Evolutionary conservation across 108 stramenopile genomes (phyloP).

Genomic region (Aurantiochytrium sp.): DNA sequence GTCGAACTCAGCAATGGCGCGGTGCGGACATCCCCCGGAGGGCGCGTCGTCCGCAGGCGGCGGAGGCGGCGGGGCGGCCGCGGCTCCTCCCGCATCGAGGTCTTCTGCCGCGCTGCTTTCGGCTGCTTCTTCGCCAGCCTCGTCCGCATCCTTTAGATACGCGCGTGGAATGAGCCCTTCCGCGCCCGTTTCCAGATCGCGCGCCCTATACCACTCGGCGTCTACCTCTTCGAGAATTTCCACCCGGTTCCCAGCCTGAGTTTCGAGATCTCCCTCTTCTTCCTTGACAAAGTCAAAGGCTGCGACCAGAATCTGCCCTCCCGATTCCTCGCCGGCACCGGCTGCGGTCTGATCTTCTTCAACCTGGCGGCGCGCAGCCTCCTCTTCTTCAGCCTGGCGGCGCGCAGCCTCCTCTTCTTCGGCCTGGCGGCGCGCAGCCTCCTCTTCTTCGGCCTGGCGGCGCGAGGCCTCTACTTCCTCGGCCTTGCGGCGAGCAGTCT

Average conservation of each 20-base stretch:
- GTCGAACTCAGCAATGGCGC: constrained; percentile 2
- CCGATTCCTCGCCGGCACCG: too few relatives aligned
- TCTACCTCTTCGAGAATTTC: neutral
- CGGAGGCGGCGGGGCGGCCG: too few relatives aligned
- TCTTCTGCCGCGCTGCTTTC: neutral
- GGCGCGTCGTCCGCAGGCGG: too few relatives aligned
- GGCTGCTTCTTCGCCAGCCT: neutral
- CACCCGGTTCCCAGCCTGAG: neutral
- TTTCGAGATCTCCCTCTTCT: constrained; percentile 8
- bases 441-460: neutral
- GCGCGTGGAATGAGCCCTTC: neutral
- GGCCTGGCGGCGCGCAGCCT: neutral
- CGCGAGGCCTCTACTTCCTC: neutral
- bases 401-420: neutral
- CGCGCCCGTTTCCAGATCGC: neutral
- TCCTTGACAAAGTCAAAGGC: constrained; percentile 15
- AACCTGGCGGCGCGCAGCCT: neutral
- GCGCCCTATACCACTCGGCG: neutral
- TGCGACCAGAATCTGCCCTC: neutral
- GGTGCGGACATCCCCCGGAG: too few relatives aligned
- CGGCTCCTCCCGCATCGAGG: too few relatives aligned
- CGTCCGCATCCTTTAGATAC: neutral
- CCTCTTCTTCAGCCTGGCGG: neutral
- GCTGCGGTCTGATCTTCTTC: neutral
- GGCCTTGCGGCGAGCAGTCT: neutral